Base-by-base conservation (phyloP, 257 asterid genomes). In the Solanum raphanifolium region DNA sequence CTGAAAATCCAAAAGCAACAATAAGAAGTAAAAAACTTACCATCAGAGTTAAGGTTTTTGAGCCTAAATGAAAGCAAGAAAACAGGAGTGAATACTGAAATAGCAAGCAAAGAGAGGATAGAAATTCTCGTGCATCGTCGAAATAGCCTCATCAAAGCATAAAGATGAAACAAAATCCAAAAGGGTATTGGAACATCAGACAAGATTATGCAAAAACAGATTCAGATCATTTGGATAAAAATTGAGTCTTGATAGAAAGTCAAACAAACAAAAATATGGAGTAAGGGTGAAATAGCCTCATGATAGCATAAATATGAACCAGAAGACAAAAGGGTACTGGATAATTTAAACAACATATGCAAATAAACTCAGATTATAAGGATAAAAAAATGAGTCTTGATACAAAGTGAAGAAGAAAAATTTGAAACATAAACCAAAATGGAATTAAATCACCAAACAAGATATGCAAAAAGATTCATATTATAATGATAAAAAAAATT, bases 31-130 rank as follows among this genome's bases (percentile, higher is more conserved):
- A 43, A 34, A 46, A 25, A 62, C 89, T 88, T 79, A 95, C 99
- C 95, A 87, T 92, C 95, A 87, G 93, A 89, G 84, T 90, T 88
- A 85, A 93, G 88, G 20, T 91, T 92, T 86, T 92, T 94, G 91
- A 94, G 96, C 88, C 94, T 91, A 71, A 86, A 78, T 27, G 98
- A 93, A 73, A 95, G 94, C 68, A 97, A 85, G 86, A 93, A 90
- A 73, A 95, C 58, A 23, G 98, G 98, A 87, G 93, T 88, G 32
- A 92, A 85, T 52, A 95, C 95, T 36, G 95, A 94, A 86, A 94
- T 90, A 83, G 90, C 89, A 58, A 97, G 96, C 88, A 96, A 90
- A 87, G 90, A 93, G 96, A 97, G 98, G 99, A 97, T 94, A 90
- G 90, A 91, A 88, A 93, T 94, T 98, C 99, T 95, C 96, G 94